Conservation (phyloP, 352 stramenopile species). For the Phytophthora cactorum region DNA sequence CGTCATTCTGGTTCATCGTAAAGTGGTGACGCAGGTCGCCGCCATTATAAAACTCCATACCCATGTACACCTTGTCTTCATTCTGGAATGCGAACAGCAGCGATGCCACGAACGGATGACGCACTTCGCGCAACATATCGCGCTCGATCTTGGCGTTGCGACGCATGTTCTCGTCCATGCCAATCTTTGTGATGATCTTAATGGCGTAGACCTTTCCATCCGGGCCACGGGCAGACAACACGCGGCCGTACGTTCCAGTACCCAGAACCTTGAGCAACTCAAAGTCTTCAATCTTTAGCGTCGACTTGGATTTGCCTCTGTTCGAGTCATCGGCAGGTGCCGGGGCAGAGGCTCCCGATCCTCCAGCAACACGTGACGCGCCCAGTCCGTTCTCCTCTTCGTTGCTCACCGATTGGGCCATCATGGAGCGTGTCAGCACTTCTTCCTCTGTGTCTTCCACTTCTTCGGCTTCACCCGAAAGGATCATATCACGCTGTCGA, state of each 20-base stretch:
- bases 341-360: constrained; percentile 18
- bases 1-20: constrained; percentile 68
- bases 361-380: constrained; percentile 29
- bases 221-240: constrained; percentile 72
- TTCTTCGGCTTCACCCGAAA: constrained; percentile 80
- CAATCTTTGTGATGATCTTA: constrained; percentile 91
- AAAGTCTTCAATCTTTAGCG: constrained; percentile 88
- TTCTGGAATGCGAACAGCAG: constrained; percentile 98
- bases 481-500: constrained; percentile 65
- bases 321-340: constrained; percentile 33
- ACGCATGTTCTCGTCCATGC: constrained; percentile 84
- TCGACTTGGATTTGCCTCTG: constrained; percentile 78
- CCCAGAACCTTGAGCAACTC: constrained; percentile 86
- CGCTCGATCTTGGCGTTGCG: constrained; percentile 92
- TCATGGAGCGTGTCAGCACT: constrained; percentile 58
- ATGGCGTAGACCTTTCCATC: constrained; percentile 85
- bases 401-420: constrained; percentile 65
- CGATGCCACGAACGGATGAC: constrained; percentile 97
- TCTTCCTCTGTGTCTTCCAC: constrained; percentile 78
- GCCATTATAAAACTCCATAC: constrained; percentile 98
- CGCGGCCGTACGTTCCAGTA: constrained; percentile 84
- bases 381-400: constrained; percentile 59
- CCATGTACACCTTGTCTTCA: constrained; percentile 98
- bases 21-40: constrained; percentile 93
- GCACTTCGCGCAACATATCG: constrained; percentile 94